Conservation (phyloP, 139 green algal species). For the Spirogloea muscicola region DNA sequence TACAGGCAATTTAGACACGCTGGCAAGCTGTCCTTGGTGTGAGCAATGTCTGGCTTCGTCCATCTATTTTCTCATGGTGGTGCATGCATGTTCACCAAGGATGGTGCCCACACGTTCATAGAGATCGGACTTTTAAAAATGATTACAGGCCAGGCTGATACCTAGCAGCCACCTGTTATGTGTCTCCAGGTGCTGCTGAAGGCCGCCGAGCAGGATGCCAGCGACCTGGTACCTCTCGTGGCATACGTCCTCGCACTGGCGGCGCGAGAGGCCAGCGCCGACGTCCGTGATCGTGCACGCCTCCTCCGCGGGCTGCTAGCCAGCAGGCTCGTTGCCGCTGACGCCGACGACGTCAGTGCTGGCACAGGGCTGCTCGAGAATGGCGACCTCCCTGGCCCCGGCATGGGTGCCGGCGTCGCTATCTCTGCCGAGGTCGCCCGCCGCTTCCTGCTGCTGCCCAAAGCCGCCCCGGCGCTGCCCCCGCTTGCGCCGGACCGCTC, state of each 20-base stretch:
- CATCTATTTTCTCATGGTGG: too few relatives aligned
- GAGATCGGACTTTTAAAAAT: too few relatives aligned
- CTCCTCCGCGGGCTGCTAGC: slow-evolving; percentile 4
- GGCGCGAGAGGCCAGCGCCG: not conserved
- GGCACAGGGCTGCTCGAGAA: not conserved
- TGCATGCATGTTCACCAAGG: too few relatives aligned
- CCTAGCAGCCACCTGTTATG: too few relatives aligned
- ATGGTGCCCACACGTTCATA: too few relatives aligned
- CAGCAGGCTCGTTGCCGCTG: not conserved
- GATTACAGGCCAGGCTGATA: too few relatives aligned
- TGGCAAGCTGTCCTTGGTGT: not conserved
- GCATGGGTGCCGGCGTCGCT: not conserved
- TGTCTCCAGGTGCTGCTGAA: slow-evolving; percentile 14
- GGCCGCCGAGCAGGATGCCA: not conserved
- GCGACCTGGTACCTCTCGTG: slow-evolving; percentile 8
- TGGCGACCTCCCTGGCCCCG: not conserved
- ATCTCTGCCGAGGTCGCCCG: not conserved
- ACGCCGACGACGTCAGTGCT: not conserved
- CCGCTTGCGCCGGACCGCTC: slow-evolving; percentile 6
- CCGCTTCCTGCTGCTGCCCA: not conserved
- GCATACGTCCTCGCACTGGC: slow-evolving; percentile 20
- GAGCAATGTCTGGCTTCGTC: not conserved
- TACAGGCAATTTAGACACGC: too few relatives aligned
- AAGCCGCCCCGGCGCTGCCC: not conserved
- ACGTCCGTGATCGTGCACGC: slow-evolving; percentile 15